Conservation (phyloP, 1,284 basidiomycete genomes). For the Ceraceosorus bombacis region DNA sequence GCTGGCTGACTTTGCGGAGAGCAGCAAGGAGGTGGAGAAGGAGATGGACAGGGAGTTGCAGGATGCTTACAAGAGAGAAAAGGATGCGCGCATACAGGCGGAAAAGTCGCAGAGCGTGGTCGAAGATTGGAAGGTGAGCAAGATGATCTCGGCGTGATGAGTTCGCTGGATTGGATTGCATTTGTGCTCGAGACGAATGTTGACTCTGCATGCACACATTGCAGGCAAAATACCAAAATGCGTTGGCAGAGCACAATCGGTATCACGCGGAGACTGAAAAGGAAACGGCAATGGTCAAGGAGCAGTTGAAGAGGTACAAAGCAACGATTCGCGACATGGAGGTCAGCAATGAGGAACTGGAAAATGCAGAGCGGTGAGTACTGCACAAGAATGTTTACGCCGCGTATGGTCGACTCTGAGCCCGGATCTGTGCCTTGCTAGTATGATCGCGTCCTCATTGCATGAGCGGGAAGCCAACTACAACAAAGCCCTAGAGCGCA, state of each 20-base stretch:
- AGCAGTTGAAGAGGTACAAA: slow-evolving; percentile 43
- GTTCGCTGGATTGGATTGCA: background rate
- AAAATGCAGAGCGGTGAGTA: slow-evolving; percentile 41
- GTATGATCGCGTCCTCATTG: slow-evolving; percentile 78
- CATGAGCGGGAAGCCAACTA: slow-evolving; percentile 87
- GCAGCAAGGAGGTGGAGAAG: slow-evolving; percentile 41
- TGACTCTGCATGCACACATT: background rate
- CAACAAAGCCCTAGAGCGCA: slow-evolving; percentile 84
- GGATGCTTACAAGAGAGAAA: slow-evolving; percentile 22
- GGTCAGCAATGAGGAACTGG: slow-evolving; percentile 45
- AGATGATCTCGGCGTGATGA: background rate
- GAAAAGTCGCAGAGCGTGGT: slow-evolving; percentile 33
- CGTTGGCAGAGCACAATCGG: slow-evolving; percentile 38
- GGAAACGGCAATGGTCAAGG: slow-evolving; percentile 31
- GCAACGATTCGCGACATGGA: slow-evolving; percentile 43
- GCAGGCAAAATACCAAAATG: slow-evolving; percentile 37
- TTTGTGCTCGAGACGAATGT: background rate
- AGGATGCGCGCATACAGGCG: slow-evolving; percentile 28
- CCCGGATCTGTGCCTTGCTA: slow-evolving; percentile 15
- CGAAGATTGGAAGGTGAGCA: slow-evolving; percentile 40
- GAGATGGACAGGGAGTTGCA: slow-evolving; percentile 45
- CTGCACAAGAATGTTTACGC: slow-evolving; percentile 59
- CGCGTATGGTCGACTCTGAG: slow-evolving; percentile 1
- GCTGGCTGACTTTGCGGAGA: slow-evolving; percentile 43
- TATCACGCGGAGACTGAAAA: slow-evolving; percentile 33